A percentile compares a stretch with the other conserved stretches of the same genome.
Conservation (phyloP, 345 rosid genomes). For the Eucalyptus albens region DNA sequence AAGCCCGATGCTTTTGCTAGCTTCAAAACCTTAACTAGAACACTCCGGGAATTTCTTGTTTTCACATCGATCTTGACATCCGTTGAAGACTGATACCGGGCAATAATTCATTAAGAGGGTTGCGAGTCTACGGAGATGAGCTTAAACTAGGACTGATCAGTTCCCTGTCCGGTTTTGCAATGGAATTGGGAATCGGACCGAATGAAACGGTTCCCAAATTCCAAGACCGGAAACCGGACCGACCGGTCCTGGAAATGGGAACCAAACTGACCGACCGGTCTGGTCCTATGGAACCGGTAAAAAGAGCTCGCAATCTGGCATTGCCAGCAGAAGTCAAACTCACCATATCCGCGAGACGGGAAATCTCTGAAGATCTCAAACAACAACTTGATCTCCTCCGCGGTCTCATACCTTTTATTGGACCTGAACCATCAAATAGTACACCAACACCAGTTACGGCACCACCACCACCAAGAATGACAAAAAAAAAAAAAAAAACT, state of each 20-base stretch:
- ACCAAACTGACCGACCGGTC: too few species aligned
- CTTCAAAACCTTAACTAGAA: background rate
- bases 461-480: background rate
- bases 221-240: too few species aligned
- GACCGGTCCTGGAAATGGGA: too few species aligned
- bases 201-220: too few species aligned
- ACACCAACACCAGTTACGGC: background rate
- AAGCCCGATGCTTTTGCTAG: background rate
- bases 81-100: background rate
- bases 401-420: conserved; percentile 54
- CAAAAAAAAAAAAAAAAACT: background rate
- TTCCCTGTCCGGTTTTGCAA: rapidly evolving
- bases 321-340: background rate
- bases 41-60: background rate
- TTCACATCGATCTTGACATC: background rate
- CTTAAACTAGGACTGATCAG: background rate
- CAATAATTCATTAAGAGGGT: background rate
- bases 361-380: conserved; percentile 68
- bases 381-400: conserved; percentile 60
- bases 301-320: background rate
- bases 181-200: too few species aligned
- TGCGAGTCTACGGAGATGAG: background rate
- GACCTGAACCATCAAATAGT: conserved; percentile 17
- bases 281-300: too few species aligned
- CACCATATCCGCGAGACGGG: conserved; percentile 99